Conservation (phyloP, 176 grass and related monocot species). For the Phragmites australis region DNA sequence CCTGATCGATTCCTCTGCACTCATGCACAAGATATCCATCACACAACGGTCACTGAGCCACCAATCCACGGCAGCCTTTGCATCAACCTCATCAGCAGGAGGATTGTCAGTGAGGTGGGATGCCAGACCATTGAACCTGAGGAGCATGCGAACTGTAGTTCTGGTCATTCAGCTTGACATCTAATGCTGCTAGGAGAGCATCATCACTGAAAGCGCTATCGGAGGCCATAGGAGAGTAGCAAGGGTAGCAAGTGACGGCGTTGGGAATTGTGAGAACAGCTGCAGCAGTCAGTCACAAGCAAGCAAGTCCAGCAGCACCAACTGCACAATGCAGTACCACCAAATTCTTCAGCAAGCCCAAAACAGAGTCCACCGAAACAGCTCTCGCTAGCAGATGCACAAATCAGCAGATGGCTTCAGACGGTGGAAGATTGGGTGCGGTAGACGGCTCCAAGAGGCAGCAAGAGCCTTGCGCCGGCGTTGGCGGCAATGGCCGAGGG, state of each 20-base stretch:
- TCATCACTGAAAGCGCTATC: neutral
- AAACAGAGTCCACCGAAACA: neutral
- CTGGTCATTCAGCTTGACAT: conserved; percentile 4
- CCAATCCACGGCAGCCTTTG: neutral
- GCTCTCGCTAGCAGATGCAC: neutral
- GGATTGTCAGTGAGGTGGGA: neutral
- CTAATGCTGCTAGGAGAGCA: neutral
- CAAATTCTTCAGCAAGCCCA: neutral
- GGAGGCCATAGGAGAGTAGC: neutral
- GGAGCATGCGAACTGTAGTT: neutral
- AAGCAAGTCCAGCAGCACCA: neutral
- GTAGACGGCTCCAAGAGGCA: neutral
- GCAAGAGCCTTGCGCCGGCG: no score
- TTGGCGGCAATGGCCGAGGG: neutral
- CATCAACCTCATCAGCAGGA: neutral
- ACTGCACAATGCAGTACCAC: neutral
- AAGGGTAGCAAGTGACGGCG: neutral
- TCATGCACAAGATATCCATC: conserved; percentile 14
- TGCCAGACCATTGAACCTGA: neutral
- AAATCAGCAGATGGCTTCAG: neutral
- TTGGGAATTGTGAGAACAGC: neutral
- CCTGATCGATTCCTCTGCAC: neutral
- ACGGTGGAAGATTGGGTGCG: neutral
- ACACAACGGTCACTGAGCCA: neutral
- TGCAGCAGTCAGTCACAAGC: neutral